Percentiles rank a stretch among this genome's conserved stretches.
phyloP scores from a whole-genome alignment of 768 basidiomycete genomes.

The Phaeotremella fagi region DNA sequence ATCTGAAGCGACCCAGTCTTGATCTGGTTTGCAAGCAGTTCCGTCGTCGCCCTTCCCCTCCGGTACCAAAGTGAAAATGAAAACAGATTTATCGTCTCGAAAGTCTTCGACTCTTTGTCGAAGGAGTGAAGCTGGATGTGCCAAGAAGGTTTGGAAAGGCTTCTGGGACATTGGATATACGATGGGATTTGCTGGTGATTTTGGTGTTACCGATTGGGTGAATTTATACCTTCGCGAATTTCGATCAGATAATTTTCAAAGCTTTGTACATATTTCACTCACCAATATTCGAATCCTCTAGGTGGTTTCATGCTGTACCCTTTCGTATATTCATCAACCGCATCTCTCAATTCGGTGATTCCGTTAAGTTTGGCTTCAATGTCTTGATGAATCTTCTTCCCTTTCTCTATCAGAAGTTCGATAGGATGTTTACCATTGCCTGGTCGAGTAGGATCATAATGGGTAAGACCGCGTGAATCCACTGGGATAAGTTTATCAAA shows the following conservation, averaged over 20 bases:
- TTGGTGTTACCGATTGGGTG: conserved; percentile 13
- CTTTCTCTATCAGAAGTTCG: conserved; percentile 26
- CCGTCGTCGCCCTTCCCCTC: conserved; percentile 33
- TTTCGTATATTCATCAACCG: conserved; percentile 31
- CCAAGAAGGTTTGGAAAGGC: conserved; percentile 26
- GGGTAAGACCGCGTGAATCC: conserved; percentile 17
- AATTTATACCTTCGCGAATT: conserved; percentile 22
- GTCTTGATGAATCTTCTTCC: conserved; percentile 14
- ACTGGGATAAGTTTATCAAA: conserved; percentile 1
- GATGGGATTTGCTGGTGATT: conserved; percentile 15
- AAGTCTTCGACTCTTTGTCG: conserved; percentile 20
- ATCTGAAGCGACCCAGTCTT: conserved; percentile 20
- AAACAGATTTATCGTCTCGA: conserved; percentile 17
- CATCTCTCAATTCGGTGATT: conserved; percentile 23
- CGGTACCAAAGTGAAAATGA: conserved; percentile 29
- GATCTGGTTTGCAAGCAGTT: conserved; percentile 26
- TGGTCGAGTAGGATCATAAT: background rate
- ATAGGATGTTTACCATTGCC: conserved; percentile 26
- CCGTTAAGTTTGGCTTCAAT: conserved; percentile 18
- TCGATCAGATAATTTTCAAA: background rate
- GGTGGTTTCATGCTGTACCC: conserved; percentile 29
- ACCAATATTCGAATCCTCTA: conserved; percentile 33
- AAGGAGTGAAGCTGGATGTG: conserved; percentile 17
- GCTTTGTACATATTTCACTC: background rate
- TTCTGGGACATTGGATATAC: conserved; percentile 20